A percentile compares a stretch with the other conserved stretches of the same genome.
Evolutionary conservation across 805 yeast species (phyloP).

Genomic region (Metschnikowia matae): DNA sequence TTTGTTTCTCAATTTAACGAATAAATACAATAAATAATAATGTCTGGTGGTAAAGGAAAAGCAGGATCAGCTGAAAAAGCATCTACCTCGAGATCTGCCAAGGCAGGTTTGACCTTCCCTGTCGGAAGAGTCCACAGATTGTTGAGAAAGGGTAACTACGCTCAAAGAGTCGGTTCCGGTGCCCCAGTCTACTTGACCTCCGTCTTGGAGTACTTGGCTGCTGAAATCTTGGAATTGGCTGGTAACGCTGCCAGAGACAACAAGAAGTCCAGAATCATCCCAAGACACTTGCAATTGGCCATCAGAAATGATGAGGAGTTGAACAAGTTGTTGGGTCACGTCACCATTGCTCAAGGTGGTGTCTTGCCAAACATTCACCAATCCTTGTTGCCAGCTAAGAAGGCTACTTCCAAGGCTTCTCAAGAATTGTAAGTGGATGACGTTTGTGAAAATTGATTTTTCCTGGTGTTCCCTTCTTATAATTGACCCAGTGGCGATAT

Average conservation of each 20-base stretch:
- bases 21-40: slow-evolving; percentile 13
- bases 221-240: slow-evolving; percentile 49
- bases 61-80: slow-evolving; percentile 46
- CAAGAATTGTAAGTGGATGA: slow-evolving; percentile 21
- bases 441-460: slow-evolving; percentile 19
- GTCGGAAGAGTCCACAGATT: slow-evolving; percentile 50
- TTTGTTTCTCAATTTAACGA: slow-evolving; percentile 4
- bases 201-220: slow-evolving; percentile 47
- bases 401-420: slow-evolving; percentile 22
- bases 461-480: slow-evolving; percentile 19
- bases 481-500: slow-evolving; percentile 17
- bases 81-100: slow-evolving; percentile 46
- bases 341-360: slow-evolving; percentile 55
- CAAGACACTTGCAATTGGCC: slow-evolving; percentile 51
- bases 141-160: slow-evolving; percentile 49
- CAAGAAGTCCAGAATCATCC: slow-evolving; percentile 79
- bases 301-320: slow-evolving; percentile 52
- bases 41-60: slow-evolving; percentile 33
- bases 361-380: slow-evolving; percentile 49
- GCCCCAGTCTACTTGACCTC: slow-evolving; percentile 50
- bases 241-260: slow-evolving; percentile 60
- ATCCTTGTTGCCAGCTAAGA: slow-evolving; percentile 40
- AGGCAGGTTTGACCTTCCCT: slow-evolving; percentile 50
- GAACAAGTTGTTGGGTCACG: slow-evolving; percentile 57
- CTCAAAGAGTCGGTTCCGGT: slow-evolving; percentile 51